phyloP scores from a whole-genome alignment of 2,329 filamentous ascomycete genomes.

The Plenodomus biglobosus region DNA sequence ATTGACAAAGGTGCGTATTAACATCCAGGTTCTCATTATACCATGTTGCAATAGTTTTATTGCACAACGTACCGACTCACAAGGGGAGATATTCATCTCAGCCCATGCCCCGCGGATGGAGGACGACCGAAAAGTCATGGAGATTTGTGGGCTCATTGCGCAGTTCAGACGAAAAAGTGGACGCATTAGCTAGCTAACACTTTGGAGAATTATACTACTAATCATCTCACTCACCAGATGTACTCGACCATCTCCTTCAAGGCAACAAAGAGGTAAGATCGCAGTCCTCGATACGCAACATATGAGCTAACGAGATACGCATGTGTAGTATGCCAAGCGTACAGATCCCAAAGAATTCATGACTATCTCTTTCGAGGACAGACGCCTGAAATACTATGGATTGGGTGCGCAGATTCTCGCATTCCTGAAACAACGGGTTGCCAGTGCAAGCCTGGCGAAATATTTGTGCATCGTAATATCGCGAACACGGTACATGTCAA shows the following conservation, averaged over 20 bases:
- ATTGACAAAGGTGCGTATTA: too few relatives aligned
- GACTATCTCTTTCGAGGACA: not conserved
- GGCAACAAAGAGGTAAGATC: not conserved
- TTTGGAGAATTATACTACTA: not conserved
- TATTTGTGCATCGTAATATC: not conserved
- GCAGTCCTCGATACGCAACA: not conserved
- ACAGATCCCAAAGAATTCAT: not conserved
- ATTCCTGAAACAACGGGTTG: not conserved
- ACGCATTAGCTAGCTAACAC: not conserved
- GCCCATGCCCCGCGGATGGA: too few relatives aligned
- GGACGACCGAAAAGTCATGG: too few relatives aligned
- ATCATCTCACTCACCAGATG: not conserved
- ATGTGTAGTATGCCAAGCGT: not conserved
- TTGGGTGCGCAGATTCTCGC: not conserved
- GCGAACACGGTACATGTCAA: not conserved
- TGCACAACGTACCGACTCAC: too few relatives aligned
- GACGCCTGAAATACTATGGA: not conserved
- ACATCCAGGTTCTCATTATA: too few relatives aligned
- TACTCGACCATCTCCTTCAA: not conserved
- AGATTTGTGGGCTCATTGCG: too few relatives aligned
- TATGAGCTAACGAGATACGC: not conserved
- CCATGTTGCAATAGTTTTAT: too few relatives aligned
- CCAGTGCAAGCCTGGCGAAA: not conserved
- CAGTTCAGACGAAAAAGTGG: too few relatives aligned
- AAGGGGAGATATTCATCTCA: too few relatives aligned